A percentile compares a stretch with the other conserved stretches of the same genome.
Conservation (phyloP, 257 asterid genomes). For the Nicotiana sylvestris region DNA sequence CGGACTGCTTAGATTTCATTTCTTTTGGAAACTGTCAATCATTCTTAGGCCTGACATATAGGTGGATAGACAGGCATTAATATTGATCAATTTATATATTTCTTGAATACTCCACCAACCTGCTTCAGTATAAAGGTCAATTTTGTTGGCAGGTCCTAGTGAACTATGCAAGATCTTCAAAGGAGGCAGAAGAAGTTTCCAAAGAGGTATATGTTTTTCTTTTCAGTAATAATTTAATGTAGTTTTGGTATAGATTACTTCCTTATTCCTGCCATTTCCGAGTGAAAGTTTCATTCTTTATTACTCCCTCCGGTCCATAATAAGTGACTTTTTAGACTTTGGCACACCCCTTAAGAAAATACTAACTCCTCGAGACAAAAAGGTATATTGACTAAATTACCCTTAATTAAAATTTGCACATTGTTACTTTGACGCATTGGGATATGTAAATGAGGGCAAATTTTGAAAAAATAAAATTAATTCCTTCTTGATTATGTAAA, state of each 20-base stretch:
- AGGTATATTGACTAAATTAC: too few relatives aligned
- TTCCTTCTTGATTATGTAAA: too few relatives aligned
- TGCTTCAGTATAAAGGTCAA: background rate
- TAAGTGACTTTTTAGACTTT: too few relatives aligned
- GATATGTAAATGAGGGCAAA: too few relatives aligned
- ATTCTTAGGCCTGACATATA: background rate
- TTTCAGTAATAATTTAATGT: background rate
- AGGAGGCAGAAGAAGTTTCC: conserved; percentile 94
- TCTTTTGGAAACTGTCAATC: background rate
- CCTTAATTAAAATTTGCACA: too few relatives aligned
- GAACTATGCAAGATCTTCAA: conserved; percentile 95
- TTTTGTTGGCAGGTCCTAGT: conserved; percentile 65
- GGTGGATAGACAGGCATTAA: conserved; percentile 4
- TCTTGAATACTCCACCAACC: background rate
- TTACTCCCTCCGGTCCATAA: background rate
- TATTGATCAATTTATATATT: background rate
- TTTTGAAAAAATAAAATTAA: too few relatives aligned
- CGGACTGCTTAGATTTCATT: background rate
- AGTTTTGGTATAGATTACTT: background rate
- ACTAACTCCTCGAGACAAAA: too few relatives aligned
- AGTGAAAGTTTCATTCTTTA: background rate
- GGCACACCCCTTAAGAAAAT: too few relatives aligned
- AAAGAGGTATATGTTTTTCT: conserved; percentile 28
- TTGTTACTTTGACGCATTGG: too few relatives aligned
- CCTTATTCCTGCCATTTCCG: background rate